Conservation (phyloP, 2,329 filamentous ascomycete species). For the Hypoxylon sp. region DNA sequence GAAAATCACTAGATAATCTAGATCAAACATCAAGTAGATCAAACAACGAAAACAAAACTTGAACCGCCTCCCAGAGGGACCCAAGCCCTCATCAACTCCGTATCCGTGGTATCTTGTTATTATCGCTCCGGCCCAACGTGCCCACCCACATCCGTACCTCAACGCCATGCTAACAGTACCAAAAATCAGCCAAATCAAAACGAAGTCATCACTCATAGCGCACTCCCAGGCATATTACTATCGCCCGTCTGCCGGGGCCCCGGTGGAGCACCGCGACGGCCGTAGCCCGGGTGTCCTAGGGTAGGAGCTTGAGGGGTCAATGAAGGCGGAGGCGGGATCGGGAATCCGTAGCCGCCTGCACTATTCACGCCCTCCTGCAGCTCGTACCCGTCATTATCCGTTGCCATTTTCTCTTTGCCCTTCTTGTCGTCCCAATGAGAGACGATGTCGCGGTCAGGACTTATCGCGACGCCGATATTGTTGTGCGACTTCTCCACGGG, state of each 20-base stretch:
- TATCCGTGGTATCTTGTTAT: slow-evolving; percentile 30
- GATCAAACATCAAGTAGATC: slow-evolving; percentile 1
- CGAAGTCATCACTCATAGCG: slow-evolving; percentile 4
- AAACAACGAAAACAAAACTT: neutral
- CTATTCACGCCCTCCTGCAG: slow-evolving; percentile 62
- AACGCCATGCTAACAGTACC: slow-evolving; percentile 28
- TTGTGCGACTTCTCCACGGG: slow-evolving; percentile 55
- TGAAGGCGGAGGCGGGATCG: slow-evolving; percentile 42
- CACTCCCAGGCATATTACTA: slow-evolving; percentile 12
- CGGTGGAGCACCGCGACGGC: slow-evolving; percentile 53
- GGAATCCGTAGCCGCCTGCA: slow-evolving; percentile 48
- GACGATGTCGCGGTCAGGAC: slow-evolving; percentile 56
- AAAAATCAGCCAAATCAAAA: neutral
- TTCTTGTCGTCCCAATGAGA: slow-evolving; percentile 58
- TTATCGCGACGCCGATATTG: slow-evolving; percentile 62
- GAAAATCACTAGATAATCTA: neutral
- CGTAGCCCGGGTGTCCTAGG: slow-evolving; percentile 64
- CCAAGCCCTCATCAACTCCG: slow-evolving; percentile 16
- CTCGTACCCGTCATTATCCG: slow-evolving; percentile 62
- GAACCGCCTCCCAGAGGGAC: neutral
- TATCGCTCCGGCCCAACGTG: slow-evolving; percentile 13
- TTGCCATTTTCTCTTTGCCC: slow-evolving; percentile 56
- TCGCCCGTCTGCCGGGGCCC: neutral
- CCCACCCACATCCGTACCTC: neutral
- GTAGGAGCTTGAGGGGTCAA: slow-evolving; percentile 57